phyloP scores from a whole-genome alignment of 2,329 filamentous ascomycete genomes.

The Pestalotiopsis sp. region DNA sequence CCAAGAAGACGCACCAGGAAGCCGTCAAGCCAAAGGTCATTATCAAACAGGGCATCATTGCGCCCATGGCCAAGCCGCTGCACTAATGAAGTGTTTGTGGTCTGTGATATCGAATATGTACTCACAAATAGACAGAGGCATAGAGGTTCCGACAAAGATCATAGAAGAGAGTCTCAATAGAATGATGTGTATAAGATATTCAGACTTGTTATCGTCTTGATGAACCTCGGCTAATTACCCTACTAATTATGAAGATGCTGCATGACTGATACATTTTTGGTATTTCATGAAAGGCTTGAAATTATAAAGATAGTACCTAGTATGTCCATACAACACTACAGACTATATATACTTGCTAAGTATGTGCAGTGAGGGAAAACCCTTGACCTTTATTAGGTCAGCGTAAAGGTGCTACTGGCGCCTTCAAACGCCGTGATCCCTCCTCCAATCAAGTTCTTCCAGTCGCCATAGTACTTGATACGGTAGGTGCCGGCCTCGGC shows the following conservation, averaged over 20 bases:
- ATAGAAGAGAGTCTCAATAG: neutral
- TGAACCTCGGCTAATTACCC: too few relatives aligned
- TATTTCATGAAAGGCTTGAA: too few relatives aligned
- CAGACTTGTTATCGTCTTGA: too few relatives aligned
- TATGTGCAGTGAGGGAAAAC: neutral
- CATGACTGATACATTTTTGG: too few relatives aligned
- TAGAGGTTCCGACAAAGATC: neutral
- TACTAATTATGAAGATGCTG: too few relatives aligned
- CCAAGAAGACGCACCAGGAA: constrained; percentile 92
- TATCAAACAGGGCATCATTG: constrained; percentile 87
- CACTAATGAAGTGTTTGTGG: constrained; percentile 17
- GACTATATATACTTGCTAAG: neutral
- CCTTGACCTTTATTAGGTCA: constrained; percentile 23
- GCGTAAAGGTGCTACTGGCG: constrained; percentile 55
- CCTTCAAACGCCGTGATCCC: constrained; percentile 69
- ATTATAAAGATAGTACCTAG: neutral
- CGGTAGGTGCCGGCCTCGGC: constrained; percentile 69
- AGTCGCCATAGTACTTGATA: constrained; percentile 81
- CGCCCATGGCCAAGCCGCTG: constrained; percentile 78
- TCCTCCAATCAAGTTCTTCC: constrained; percentile 63
- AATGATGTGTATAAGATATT: too few relatives aligned
- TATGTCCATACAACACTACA: neutral
- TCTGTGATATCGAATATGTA: neutral
- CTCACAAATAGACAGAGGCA: neutral
- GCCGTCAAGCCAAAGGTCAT: constrained; percentile 86